Evolutionary conservation across 208 protist species (phyloP).

Genomic region (Vickermania ingenoplastis): DNA sequence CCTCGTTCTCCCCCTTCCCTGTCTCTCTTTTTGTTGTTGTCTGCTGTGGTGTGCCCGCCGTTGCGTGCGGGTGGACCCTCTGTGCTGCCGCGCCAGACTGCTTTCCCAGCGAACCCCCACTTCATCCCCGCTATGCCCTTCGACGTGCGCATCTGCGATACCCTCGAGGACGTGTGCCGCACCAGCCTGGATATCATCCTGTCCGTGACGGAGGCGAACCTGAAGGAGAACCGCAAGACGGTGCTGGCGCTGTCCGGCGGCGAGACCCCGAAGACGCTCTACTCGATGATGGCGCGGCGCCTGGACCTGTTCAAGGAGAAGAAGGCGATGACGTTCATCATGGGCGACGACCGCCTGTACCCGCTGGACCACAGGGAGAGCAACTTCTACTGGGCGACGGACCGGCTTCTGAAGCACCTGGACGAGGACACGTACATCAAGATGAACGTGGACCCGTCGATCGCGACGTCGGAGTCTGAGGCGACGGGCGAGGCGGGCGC

Average conservation of each 20-base stretch:
- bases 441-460: slow-evolving; percentile 23
- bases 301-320: slow-evolving; percentile 23
- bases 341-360: slow-evolving; percentile 67
- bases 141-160: background rate
- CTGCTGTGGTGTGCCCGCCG: background rate
- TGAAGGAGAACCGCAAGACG: background rate
- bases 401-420: slow-evolving; percentile 44
- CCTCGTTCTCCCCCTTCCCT: background rate
- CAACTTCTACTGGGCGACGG: slow-evolving; percentile 58
- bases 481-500: slow-evolving; percentile 24
- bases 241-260: slow-evolving; percentile 65
- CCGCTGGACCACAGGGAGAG: slow-evolving; percentile 29
- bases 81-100: background rate
- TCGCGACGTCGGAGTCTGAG: slow-evolving; percentile 18
- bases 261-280: slow-evolving; percentile 53
- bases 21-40: background rate
- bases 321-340: slow-evolving; percentile 28
- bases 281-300: slow-evolving; percentile 30
- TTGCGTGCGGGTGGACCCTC: background rate
- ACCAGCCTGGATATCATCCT: background rate
- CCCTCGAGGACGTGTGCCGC: slow-evolving; percentile 3
- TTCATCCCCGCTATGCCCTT: background rate
- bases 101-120: background rate
- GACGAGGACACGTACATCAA: slow-evolving; percentile 27
- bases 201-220: slow-evolving; percentile 5